Evolutionary conservation across 768 basidiomycete genomes (phyloP).

Genomic region (Leucosporidium scottii): DNA sequence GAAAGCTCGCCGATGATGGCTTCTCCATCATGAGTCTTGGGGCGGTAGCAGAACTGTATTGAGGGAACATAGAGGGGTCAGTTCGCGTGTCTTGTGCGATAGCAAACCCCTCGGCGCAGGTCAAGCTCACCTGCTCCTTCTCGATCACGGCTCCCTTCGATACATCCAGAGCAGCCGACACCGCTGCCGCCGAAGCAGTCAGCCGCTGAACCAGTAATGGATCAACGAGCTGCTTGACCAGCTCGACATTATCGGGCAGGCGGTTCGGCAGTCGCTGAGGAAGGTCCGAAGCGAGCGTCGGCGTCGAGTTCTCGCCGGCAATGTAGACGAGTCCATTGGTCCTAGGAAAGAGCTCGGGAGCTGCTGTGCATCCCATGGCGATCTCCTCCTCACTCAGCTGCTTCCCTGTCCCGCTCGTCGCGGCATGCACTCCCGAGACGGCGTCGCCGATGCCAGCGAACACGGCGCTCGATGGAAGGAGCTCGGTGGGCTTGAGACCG

Average conservation of each 20-base stretch:
- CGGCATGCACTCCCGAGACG: conserved; percentile 19
- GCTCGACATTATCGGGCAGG: conserved; percentile 13
- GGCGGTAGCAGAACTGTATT: conserved; percentile 44
- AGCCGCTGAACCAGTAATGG: conserved; percentile 8
- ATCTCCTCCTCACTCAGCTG: conserved; percentile 15
- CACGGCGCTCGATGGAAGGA: conserved; percentile 18
- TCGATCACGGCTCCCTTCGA: conserved; percentile 25
- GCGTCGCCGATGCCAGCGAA: conserved; percentile 25
- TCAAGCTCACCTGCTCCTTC: conserved; percentile 10
- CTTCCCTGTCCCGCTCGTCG: conserved; percentile 13
- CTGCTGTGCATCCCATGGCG: conserved; percentile 13
- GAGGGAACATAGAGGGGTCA: not conserved
- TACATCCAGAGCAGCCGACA: conserved; percentile 19
- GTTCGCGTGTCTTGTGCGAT: not conserved
- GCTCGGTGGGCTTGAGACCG: not conserved
- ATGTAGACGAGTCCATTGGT: conserved; percentile 18
- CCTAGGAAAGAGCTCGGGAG: conserved; percentile 24
- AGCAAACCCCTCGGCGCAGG: not conserved
- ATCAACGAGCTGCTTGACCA: conserved; percentile 22
- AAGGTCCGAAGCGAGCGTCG: not conserved
- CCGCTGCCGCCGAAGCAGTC: conserved; percentile 10
- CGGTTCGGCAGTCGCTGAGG: conserved; percentile 8
- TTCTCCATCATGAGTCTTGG: conserved; percentile 40
- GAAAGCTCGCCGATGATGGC: conserved; percentile 42
- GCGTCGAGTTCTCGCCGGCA: conserved; percentile 31